Evolutionary conservation across 345 rosid genomes (phyloP), one percentile per base, ranked within the genome.

Genomic region (Eucalyptus fibrosa): DNA sequence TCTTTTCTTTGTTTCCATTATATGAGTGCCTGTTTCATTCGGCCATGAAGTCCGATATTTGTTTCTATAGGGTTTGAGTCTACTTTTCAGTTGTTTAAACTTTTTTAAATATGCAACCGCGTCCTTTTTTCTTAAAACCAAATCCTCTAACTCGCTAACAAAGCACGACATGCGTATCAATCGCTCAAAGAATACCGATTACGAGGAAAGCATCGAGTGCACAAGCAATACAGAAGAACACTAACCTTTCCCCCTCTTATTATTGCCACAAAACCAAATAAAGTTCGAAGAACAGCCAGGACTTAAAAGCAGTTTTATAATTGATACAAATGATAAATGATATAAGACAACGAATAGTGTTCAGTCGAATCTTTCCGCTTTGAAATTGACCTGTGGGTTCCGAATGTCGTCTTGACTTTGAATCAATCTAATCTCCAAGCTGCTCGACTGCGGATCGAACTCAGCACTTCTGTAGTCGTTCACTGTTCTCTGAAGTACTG

Each of bases 361-460:
- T 82, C 88, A 92, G 44, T 85, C 62, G 92, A 90, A 96, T 90
- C 94, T 94, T 91, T 95, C 94, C 44, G 97, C 96, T 91, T 88
- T 92, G 82, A 90, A 93, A 89, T 86, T 91, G 51, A 96, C 92
- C 50, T 91, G 93, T 8, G 99, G 99, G 86, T 93, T 94, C 51
- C 97, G 97, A 56, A 97, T 96, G 88, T 96, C 97, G 9, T 97
- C 97, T 89, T 98, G 99, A 90, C 99, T 96, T 91, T 97, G 99
- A 90, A 98, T 94, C 90, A 98, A 89, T 89, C 98, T 94, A 88
- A 97, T 98, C 89, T 98, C 99, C 92, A 98, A 92, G 90, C 99
- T 97, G 92, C 99, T 97, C 32, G 98, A 92, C 53, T 93, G 80
- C 1, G 93, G 94, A 93, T 96, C 93, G 55, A 91, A 97, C 86